phyloP scores from a whole-genome alignment of 495 filamentous ascomycete species.

The Lasiosphaeria miniovina region DNA sequence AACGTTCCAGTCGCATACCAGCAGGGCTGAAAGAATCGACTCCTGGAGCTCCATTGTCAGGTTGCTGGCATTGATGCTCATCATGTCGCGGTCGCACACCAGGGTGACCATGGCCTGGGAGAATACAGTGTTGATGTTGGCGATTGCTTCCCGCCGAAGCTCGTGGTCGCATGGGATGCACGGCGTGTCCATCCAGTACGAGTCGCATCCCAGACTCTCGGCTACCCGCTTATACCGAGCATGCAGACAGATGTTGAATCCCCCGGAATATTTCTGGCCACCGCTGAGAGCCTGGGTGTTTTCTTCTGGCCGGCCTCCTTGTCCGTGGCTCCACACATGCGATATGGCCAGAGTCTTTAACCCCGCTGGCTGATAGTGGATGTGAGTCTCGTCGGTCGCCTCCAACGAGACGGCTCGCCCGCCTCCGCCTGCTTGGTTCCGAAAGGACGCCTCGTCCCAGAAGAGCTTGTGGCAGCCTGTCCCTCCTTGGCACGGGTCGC shows the following conservation, averaged over 20 bases:
- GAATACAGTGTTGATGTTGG: conserved; percentile 5
- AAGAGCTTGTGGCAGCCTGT: not conserved
- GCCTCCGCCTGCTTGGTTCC: not conserved
- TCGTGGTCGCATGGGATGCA: conserved; percentile 3
- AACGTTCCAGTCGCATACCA: conserved; percentile 8
- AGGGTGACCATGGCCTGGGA: not conserved
- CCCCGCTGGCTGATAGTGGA: not conserved
- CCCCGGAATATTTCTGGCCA: not conserved
- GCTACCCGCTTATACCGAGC: not conserved
- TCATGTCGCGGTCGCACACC: not conserved
- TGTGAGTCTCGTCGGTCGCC: not conserved
- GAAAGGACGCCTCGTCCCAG: not conserved
- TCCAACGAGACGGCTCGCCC: not conserved
- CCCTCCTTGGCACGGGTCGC: not conserved
- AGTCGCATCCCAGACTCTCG: not conserved
- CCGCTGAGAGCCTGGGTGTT: not conserved
- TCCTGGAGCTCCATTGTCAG: not conserved
- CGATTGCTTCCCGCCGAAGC: conserved; percentile 3
- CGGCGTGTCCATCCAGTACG: conserved; percentile 6
- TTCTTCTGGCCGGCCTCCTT: not conserved
- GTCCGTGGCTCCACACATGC: conserved; percentile 7
- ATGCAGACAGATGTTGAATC: not conserved
- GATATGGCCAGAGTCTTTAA: conserved; percentile 1
- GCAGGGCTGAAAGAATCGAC: not conserved
- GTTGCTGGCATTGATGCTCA: not conserved